Conservation (phyloP, 257 asterid species). For the Apocynum venetum region DNA sequence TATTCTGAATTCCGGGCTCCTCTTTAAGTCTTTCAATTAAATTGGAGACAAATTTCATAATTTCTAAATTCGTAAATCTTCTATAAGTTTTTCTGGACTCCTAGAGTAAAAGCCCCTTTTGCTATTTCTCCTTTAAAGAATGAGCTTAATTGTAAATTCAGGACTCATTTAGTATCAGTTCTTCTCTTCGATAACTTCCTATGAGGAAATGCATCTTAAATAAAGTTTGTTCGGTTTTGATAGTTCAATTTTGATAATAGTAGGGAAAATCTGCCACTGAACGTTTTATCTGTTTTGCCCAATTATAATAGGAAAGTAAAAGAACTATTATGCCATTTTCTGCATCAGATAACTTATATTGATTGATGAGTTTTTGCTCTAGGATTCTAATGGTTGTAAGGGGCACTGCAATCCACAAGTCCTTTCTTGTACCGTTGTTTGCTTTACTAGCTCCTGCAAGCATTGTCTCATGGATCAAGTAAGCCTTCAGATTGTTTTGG, state of each 20-base stretch:
- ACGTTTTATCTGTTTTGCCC: neutral
- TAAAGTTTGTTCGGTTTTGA: too few species aligned
- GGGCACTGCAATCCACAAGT: slow-evolving; percentile 80
- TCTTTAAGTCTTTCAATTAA: neutral
- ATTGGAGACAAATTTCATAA: neutral
- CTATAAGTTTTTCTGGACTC: neutral
- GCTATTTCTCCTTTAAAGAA: neutral
- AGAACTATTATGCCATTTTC: neutral
- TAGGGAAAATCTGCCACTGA: neutral
- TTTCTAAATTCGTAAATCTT: neutral
- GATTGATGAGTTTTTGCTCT: slow-evolving; percentile 19
- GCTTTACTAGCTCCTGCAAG: slow-evolving; percentile 74
- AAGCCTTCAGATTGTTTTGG: slow-evolving; percentile 16
- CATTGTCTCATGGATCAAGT: slow-evolving; percentile 86
- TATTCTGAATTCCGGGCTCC: neutral
- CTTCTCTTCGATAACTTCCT: neutral
- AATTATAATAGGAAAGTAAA: neutral
- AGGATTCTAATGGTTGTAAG: slow-evolving; percentile 74
- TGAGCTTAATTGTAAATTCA: too few species aligned
- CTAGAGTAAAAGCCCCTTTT: neutral
- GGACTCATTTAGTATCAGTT: neutral
- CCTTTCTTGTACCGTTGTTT: slow-evolving; percentile 85
- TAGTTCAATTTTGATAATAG: neutral
- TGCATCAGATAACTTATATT: neutral
- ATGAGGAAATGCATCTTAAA: neutral